Conservation (phyloP, 345 rosid species). For the Kernera saxatilis region DNA sequence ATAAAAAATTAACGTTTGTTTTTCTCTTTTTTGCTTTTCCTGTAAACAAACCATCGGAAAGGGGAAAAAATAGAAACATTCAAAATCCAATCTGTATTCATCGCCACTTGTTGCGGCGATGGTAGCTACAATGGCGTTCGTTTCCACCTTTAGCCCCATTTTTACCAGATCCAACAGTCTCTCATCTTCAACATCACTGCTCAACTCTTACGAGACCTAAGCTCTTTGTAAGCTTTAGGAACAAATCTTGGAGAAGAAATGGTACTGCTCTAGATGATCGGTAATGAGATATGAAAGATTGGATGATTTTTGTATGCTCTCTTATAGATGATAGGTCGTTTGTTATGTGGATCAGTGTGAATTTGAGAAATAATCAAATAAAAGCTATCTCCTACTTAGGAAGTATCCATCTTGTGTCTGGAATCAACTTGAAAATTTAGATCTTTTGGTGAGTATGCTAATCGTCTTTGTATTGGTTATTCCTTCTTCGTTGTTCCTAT, state of each 20-base stretch:
- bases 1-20: too few species aligned
- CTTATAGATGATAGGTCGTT: not conserved
- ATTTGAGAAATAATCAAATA: not conserved
- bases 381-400: not conserved
- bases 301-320: not conserved
- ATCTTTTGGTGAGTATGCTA: not conserved
- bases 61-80: too few species aligned
- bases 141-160: slow-evolving; percentile 44
- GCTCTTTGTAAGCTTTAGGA: slow-evolving; percentile 54
- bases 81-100: too few species aligned
- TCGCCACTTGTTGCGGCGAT: too few species aligned
- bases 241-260: not conserved
- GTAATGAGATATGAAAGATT: not conserved
- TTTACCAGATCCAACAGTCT: slow-evolving; percentile 28
- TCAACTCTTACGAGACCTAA: slow-evolving; percentile 73
- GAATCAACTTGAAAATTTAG: not conserved
- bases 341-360: not conserved
- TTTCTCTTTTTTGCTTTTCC: too few species aligned
- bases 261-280: not conserved
- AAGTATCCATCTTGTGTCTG: not conserved
- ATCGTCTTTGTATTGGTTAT: not conserved
- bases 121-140: slow-evolving; percentile 63
- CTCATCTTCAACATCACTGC: slow-evolving; percentile 33
- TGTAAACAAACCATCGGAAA: too few species aligned
- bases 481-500: not conserved